phyloP scores from a whole-genome alignment of 2,329 filamentous ascomycete species.

The Pseudogymnoascus pannorum region DNA sequence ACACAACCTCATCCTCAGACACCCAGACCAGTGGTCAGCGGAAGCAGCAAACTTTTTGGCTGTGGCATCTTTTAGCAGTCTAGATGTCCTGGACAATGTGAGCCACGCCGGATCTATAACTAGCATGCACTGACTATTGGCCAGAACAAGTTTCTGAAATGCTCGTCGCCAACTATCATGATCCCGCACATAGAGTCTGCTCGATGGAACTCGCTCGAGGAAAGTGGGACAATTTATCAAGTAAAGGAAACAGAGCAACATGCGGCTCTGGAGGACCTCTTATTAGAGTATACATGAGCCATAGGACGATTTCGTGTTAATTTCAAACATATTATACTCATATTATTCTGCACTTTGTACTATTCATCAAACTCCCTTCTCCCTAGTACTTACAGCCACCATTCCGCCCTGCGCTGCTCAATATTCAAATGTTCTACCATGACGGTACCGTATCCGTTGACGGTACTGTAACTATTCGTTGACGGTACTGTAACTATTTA shows the following conservation, averaged over 20 bases:
- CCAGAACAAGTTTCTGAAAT: conserved; percentile 13
- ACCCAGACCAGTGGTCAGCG: conserved; percentile 10
- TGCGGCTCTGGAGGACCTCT: neutral
- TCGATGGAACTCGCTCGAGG: neutral
- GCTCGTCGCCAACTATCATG: conserved; percentile 11
- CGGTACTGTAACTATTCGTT: too few relatives aligned
- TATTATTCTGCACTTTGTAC: neutral
- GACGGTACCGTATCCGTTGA: too few relatives aligned
- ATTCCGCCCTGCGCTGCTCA: too few relatives aligned
- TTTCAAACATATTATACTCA: neutral
- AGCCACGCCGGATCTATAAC: conserved; percentile 3
- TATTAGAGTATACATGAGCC: neutral
- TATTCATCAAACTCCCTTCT: neutral
- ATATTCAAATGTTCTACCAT: too few relatives aligned
- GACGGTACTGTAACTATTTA: too few relatives aligned
- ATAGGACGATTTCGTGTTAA: neutral
- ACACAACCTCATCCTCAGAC: conserved; percentile 10
- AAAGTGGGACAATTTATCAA: neutral
- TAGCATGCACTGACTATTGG: neutral
- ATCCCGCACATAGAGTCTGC: conserved; percentile 11
- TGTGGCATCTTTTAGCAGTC: conserved; percentile 10
- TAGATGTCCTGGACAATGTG: conserved; percentile 13
- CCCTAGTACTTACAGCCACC: neutral
- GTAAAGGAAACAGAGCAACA: neutral
- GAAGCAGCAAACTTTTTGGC: conserved; percentile 13